Base-by-base conservation (phyloP, 176 grass and related monocot species). In the Eleusine coracana region DNA sequence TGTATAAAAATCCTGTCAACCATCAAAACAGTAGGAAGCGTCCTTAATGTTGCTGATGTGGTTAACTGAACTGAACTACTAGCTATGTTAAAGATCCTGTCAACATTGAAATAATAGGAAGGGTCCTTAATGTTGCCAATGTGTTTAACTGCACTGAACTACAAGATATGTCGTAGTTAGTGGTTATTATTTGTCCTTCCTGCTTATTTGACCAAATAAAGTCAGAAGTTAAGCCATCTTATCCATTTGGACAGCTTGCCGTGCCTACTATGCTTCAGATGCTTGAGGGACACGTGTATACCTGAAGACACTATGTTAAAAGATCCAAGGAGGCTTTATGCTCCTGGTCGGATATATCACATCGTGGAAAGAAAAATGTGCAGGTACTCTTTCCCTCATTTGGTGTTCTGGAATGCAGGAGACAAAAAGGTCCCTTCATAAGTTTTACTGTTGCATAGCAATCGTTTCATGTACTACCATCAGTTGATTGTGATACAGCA, bases 281-380 rank as follows among this genome's bases (percentile, higher is more conserved):
- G 96, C 83, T 88, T 95, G 49, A 95, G 87, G 52, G 92, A 98
- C 74, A 95, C 92, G 11, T 98, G 92, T 83, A 89, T 95, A 86
- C 90, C 89, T 14, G 92, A 95, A 93, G 88, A 98, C 6, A 87
- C 77, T 10, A 69, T 93, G 80, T 54, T 98, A 78, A 93, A 86
- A 66, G 96, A 98, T 87, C 91, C 96, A 82, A 95, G 96, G 85
- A 92, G 92, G 68, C 96, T 98, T 50, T 98, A 98, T 80, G 96
- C 90, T 28, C 96, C 89, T 44, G 96, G 96, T 58, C 90, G 92
- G 49, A 88, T 95, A 70, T 98, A 95, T 85, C 96, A 98, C 76
- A 95, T 98, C 49, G 96, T 95, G 17, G 92, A 98, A 64, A 89
- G 96, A 74, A 92, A 91, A 91, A 79, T 86, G 45, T 93, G 91